Conservation (phyloP, 441 rosid species). For the Gossypium davidsonii region DNA sequence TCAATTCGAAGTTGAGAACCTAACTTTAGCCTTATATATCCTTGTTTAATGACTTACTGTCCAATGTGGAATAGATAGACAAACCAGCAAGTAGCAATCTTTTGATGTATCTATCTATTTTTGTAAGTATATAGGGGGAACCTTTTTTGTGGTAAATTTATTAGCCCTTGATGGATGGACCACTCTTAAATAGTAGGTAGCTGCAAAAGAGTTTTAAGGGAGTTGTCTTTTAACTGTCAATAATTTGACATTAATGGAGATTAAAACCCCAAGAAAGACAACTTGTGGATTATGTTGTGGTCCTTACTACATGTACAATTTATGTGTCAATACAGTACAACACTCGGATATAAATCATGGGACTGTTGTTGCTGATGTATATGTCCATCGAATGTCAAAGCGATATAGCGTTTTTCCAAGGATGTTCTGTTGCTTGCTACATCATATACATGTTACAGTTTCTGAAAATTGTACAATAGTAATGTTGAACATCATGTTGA, state of each 20-base stretch:
- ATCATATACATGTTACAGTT: neutral
- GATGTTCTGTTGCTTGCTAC: neutral
- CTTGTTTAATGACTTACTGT: neutral
- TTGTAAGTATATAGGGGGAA: neutral
- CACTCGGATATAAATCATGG: neutral
- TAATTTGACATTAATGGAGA: neutral
- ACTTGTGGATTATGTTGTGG: neutral
- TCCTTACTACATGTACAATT: neutral
- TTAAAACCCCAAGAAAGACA: neutral
- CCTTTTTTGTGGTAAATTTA: neutral
- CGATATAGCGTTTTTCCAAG: neutral
- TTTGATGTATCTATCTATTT: slow-evolving; percentile 8
- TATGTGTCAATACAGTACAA: neutral
- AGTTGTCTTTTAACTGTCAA: neutral
- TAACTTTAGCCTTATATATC: neutral
- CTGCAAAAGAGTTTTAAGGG: neutral
- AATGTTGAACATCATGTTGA: too few relatives aligned
- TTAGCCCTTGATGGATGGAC: slow-evolving; percentile 18
- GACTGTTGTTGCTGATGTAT: neutral
- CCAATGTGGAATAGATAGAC: neutral
- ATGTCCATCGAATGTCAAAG: neutral
- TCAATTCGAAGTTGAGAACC: neutral
- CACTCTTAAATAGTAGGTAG: neutral
- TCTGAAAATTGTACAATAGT: too few relatives aligned
- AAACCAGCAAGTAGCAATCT: neutral